Evolutionary conservation across 2,329 filamentous ascomycete genomes (phyloP), one percentile per base, ranked within the genome.

Genomic region (Talaromyces piceae): DNA sequence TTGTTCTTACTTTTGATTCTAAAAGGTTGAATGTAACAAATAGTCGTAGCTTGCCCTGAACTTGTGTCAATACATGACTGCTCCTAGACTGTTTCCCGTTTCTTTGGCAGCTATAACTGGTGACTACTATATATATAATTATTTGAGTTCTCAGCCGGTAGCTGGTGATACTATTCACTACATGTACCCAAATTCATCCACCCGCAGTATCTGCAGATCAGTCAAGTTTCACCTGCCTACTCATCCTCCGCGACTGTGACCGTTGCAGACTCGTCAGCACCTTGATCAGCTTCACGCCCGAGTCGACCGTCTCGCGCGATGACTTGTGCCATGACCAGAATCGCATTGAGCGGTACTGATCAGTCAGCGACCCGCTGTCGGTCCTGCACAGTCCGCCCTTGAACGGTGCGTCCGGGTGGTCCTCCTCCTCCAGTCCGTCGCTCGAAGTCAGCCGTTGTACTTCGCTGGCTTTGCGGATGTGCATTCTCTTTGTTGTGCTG

Each of bases 311-410:
- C 61, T 80, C 77, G 45, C 65, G 66, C 69, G 75, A 77, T 7
- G 72, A 71, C 54, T 65, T 66, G 60, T 78, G 75, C 27, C 74
- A 63, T 2, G 64, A 63, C 79, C 79, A 82, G 56, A 82, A 82
- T 49, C 68, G 67, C 28, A 43, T 43, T 25, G 39, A 43, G 6
- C 39, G 39, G 20, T 43, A 43, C 6, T 43, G 39, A 16, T 43
- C 39, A 3, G 39, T 23, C 12, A 43, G 5, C 39, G 39, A 43
- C 20, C 39, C 39, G 20, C 39, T 43, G 20, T 43, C 39, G 4
- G 39, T 43, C 39, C 39, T 22, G 39, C 39, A 23, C 2, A 43
- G 22, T 2, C 39, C 39, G 22, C 39, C 39, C 7, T 43, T 43
- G 20, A 43, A 43, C 6, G 39, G 13, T 5, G 12, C 9, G 13